A percentile compares a stretch with the other conserved stretches of the same genome.
Evolutionary conservation across 2,329 filamentous ascomycete species (phyloP).

Genomic region (Colletotrichum lupini): DNA sequence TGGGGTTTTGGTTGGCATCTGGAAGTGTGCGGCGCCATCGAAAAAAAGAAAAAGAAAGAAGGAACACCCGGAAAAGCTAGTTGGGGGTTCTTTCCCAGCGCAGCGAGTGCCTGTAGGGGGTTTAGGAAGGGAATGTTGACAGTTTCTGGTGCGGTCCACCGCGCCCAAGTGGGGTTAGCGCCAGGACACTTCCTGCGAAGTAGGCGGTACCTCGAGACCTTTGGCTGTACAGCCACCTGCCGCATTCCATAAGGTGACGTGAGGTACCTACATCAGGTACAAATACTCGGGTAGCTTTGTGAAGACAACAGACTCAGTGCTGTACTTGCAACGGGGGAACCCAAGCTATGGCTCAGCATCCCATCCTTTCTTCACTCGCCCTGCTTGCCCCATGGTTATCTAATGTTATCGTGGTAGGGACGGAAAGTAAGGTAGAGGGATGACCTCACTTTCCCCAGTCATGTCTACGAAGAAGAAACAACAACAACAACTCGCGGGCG

Average conservation of each 20-base stretch:
- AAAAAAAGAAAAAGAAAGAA: slow-evolving; percentile 17
- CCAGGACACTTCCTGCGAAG: neutral
- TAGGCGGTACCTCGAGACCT: neutral
- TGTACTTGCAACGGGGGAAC: neutral
- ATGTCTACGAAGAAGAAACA: too few species aligned
- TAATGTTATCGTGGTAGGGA: too few species aligned
- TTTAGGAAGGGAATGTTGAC: neutral
- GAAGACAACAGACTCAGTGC: neutral
- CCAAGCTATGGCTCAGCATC: neutral
- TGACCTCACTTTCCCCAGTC: too few species aligned
- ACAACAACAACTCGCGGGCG: too few species aligned
- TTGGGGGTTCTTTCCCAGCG: neutral
- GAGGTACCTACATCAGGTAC: too few species aligned
- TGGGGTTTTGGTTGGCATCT: slow-evolving; percentile 24
- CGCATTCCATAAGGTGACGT: neutral
- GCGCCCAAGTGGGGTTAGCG: neutral
- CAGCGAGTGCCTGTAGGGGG: neutral
- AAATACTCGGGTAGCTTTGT: neutral
- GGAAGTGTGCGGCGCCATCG: slow-evolving; percentile 28
- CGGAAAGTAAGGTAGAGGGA: too few species aligned
- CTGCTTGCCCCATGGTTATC: neutral
- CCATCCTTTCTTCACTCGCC: neutral
- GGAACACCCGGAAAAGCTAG: slow-evolving; percentile 15
- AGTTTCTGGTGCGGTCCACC: neutral
- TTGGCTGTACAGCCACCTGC: neutral